Percentiles rank a stretch among this genome's conserved stretches.
Evolutionary conservation across 176 grass and related monocot genomes (phyloP).

Genomic region (Tillandsia fasciculata): DNA sequence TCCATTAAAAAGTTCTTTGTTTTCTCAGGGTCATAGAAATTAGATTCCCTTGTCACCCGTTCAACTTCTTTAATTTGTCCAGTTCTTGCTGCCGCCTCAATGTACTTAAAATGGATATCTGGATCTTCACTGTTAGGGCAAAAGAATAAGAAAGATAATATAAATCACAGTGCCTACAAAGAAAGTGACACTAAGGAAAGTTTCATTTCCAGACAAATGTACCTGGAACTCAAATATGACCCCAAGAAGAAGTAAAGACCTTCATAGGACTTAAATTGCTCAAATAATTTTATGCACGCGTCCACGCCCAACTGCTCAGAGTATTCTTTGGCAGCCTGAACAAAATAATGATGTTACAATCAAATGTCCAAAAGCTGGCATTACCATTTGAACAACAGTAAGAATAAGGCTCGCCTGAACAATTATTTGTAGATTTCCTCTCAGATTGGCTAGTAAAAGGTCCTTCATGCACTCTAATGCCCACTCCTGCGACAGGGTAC

Average conservation of each 20-base stretch:
- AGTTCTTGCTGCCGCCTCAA: constrained; percentile 92
- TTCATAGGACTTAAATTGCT: constrained; percentile 99
- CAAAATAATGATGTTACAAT: background rate
- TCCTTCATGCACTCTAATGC: constrained; percentile 98
- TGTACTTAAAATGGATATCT: constrained; percentile 97
- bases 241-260: constrained; percentile 98
- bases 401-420: constrained; percentile 52
- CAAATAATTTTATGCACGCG: constrained; percentile 86
- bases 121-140: constrained; percentile 62
- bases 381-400: background rate
- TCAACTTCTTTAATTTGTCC: constrained; percentile 98
- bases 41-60: constrained; percentile 96
- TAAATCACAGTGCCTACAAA: constrained; percentile 5
- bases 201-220: constrained; percentile 15
- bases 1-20: constrained; percentile 98
- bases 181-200: background rate
- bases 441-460: constrained; percentile 79
- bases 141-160: constrained; percentile 32
- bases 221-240: constrained; percentile 94
- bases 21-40: constrained; percentile 95
- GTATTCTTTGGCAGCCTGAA: constrained; percentile 86
- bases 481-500: constrained; percentile 87
- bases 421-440: constrained; percentile 97
- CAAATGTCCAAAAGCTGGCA: background rate
- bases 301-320: constrained; percentile 81